Evolutionary conservation across 371 early-diverging fungal species (phyloP), one percentile per base, ranked within the genome.

Genomic region (Basidiobolus heterosporus): DNA sequence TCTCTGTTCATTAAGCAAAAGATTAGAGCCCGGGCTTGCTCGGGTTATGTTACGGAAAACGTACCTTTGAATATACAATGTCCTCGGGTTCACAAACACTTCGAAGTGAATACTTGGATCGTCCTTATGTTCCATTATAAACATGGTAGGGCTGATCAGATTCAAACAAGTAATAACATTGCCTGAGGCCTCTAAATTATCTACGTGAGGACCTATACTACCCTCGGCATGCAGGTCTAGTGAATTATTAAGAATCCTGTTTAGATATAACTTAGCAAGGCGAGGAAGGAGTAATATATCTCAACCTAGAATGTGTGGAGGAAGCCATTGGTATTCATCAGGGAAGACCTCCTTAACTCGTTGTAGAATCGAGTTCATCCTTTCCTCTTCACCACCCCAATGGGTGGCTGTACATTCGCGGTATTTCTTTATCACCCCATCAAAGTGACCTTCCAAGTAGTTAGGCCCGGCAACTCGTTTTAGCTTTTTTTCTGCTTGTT

Each of bases 201-300:
- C 77, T 6, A 76, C 66, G 48, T 76, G 77, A 2, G 70, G 60
- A 44, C 61, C 57, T 47, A 76, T 76, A 20, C 68, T 68, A 19
- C 68, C 66, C 15, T 54, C 30, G 9, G 30, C 30, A 30, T 30
- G 30, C 30, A 30, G 9, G 30, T 30, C 30, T 30, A 9, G 30
- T 30, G 9, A 9, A 3, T 3, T 30, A 30, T 30, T 30, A n/a
- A n/a, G n/a, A n/a, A n/a, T n/a, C n/a, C n/a, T n/a, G n/a, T n/a
- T n/a, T n/a, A n/a, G n/a, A n/a, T n/a, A 9, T 30, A 30, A 3
- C 30, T 5, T 30, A 9, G 3, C 9, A 30, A 9, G 9, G 30
- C 3, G 5, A 30, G 30, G 30, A 30, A 30, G 9, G 30, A 5
- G 30, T 3, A 30, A 45, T 2, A 57, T 61, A 5, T 58, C 56